Evolutionary conservation across 208 protist genomes (phyloP), one percentile per base, ranked within the genome.

Genomic region (Leishmania gerbilli): DNA sequence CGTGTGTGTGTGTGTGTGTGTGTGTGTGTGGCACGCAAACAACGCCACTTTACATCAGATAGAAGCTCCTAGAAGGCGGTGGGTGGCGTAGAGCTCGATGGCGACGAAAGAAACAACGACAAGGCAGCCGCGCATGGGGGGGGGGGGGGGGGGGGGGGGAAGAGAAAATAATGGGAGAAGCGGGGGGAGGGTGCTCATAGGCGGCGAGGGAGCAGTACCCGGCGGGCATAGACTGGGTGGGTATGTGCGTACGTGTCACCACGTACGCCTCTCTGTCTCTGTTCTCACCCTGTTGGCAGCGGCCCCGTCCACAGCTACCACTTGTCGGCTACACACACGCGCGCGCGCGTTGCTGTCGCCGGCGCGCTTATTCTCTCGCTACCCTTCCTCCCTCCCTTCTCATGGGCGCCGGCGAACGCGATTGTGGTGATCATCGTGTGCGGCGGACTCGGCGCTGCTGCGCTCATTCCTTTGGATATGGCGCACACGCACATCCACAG

Each of bases 91-190:
- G 55, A 58, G 55, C 55, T 24, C 17, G 24, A 24, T 31, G 58
- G 58, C 8, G 58, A 64, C 1, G 82, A 74, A 53, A 80, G 56
- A 83, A 82, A 77, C 47, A 71, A 40, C 80, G 69, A 56, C 34
- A 76, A 45, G 27, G 27, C 67, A 71, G 37, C 65, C 34, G 65
- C 34, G 40, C 3, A 49, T 2, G 40, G 40, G 9, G 4, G 34
- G 34, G 34, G 34, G 40, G 9, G 4, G 34, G 34, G 34, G 34
- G 9, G 4, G 21, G 40, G 9, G 4, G 40, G 13, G 21, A 15
- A 19, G 67, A 9, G 19, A 15, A 5, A 13, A 34, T 2, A 15
- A n/a, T 4, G 67, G 21, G 19, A 31, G 42, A 13, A 34, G 40
- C 2, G 6, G 45, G 45, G 45, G 45, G 17, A 45, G 3, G 64